Conservation (phyloP, 1,284 basidiomycete species). For the Leccinum colubrinum region DNA sequence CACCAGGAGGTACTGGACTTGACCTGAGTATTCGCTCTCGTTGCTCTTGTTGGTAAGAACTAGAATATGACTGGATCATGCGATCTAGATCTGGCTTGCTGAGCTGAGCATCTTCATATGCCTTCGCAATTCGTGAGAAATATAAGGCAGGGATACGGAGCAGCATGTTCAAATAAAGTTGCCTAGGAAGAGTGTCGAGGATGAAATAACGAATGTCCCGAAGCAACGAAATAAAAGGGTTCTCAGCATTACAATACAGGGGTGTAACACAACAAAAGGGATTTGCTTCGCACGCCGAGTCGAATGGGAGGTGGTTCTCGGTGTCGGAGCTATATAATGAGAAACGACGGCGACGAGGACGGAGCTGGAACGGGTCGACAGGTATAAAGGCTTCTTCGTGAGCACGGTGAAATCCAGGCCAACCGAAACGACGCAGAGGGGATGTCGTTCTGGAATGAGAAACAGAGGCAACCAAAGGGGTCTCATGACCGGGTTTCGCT, state of each 20-base stretch:
- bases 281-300: constrained; percentile 23
- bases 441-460: constrained; percentile 44
- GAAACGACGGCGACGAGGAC: constrained; percentile 26
- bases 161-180: constrained; percentile 61
- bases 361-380: constrained; percentile 43
- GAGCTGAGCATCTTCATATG: constrained; percentile 74
- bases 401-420: constrained; percentile 35
- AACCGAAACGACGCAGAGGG: constrained; percentile 41
- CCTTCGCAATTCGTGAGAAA: constrained; percentile 66
- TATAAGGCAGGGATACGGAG: constrained; percentile 72
- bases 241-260: constrained; percentile 11
- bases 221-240: constrained; percentile 18
- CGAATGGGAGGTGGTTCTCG: constrained; percentile 14
- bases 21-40: constrained; percentile 16
- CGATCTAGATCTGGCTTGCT: constrained; percentile 68
- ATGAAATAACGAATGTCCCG: constrained; percentile 25
- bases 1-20: constrained; percentile 31
- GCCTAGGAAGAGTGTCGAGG: constrained; percentile 52
- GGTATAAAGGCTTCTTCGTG: constrained; percentile 52
- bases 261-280: constrained; percentile 25
- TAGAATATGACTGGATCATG: constrained; percentile 53
- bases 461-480: constrained; percentile 24
- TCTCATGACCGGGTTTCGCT: constrained; percentile 15
- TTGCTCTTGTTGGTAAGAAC: constrained; percentile 16
- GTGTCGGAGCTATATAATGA: constrained; percentile 23